Percentiles rank a stretch among this genome's conserved stretches.
phyloP scores from a whole-genome alignment of 73 alveolate genomes.

The Vitrella brassicaformis region DNA sequence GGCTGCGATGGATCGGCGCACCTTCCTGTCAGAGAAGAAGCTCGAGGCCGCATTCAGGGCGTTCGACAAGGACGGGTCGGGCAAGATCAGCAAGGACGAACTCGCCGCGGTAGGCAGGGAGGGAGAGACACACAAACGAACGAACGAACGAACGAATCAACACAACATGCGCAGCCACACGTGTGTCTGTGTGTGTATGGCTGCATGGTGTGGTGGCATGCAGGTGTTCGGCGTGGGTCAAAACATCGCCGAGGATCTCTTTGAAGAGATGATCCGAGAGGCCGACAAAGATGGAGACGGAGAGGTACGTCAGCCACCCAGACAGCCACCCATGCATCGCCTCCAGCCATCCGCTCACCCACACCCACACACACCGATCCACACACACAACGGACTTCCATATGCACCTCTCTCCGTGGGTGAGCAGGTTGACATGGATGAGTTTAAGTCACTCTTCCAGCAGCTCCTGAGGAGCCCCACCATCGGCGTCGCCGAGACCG shows the following conservation, averaged over 20 bases:
- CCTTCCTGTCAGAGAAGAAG: neutral
- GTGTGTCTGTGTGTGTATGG: no score
- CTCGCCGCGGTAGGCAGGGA: neutral
- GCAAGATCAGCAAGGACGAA: constrained; percentile 9
- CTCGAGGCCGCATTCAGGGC: neutral
- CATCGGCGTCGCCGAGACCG: no score
- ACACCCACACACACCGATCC: no score
- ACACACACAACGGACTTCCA: no score
- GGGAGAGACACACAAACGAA: no score
- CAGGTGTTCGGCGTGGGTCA: neutral
- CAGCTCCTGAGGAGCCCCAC: no score
- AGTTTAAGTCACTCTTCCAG: neutral
- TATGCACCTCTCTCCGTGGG: no score
- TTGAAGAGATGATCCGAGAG: constrained; percentile 8
- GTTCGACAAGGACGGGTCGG: neutral
- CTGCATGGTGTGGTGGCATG: no score
- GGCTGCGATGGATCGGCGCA: neutral
- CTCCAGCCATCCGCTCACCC: no score
- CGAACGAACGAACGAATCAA: no score
- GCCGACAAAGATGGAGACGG: constrained; percentile 47
- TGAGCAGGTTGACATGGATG: neutral
- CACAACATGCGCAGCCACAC: no score
- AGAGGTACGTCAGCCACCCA: constrained; percentile 6
- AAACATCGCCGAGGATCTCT: neutral
- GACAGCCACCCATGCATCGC: neutral